Conservation (phyloP, 2,329 filamentous ascomycete genomes). For the Talaromyces rugulosus region DNA sequence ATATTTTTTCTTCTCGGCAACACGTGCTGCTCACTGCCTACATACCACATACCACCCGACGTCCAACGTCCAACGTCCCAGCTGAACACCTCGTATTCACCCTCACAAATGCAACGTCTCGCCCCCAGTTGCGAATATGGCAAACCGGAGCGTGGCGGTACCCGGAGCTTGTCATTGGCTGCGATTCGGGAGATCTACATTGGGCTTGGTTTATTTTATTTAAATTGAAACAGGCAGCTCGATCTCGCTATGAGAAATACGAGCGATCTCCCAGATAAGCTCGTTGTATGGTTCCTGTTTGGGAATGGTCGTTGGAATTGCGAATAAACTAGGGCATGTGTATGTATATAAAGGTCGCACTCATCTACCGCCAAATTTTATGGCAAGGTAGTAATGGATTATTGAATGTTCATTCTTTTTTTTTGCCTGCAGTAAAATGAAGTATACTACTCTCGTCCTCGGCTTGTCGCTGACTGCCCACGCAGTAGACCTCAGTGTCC, state of each 20-base stretch:
- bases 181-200: not conserved
- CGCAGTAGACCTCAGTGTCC: conserved; percentile 12
- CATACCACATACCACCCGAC: no score
- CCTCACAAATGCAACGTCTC: not conserved
- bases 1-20: no score
- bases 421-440: not conserved
- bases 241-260: not conserved
- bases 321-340: no score
- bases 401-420: not conserved
- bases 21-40: no score
- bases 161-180: not conserved
- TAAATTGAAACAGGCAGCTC: not conserved
- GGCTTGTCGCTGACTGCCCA: not conserved
- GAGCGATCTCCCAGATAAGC: not conserved
- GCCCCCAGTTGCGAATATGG: not conserved
- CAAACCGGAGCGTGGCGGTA: not conserved
- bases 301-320: not conserved
- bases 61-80: not conserved
- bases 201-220: not conserved
- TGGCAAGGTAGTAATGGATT: no score
- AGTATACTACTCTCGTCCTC: not conserved
- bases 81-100: not conserved
- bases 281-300: not conserved
- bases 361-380: not conserved
- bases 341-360: not conserved